Base-by-base conservation (phyloP, 768 basidiomycete genomes). In the Boletus bicolor region DNA sequence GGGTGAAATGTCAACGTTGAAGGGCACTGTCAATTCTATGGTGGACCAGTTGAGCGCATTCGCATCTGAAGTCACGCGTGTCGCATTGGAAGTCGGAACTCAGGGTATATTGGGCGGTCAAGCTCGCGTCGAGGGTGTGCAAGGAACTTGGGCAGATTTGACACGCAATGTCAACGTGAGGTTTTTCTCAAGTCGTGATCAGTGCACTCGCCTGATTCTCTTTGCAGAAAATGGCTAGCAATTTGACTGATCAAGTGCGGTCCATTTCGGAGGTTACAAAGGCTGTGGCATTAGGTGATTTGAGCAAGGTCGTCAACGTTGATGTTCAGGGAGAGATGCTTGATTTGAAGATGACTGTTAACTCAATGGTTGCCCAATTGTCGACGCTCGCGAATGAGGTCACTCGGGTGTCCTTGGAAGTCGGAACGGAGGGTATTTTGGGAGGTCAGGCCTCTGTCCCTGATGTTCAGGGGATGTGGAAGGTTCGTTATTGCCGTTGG, bases 261-360 rank as follows among this genome's bases (percentile, higher is more conserved):
- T 91, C 90, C 36, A 97, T 96, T 64, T 93, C 93, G 3, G 91
- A 93, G 65, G 89, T 83, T 52, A 89, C 87, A 42, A 86, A 81
- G 66, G 87, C 82, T 39, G 86, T 88, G 46, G 92, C 93, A 2
- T 75, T 83, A 49, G 94, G 94, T 19, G 93, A 96, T 69, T 73
- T 97, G 45, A 82, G 79, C 62, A 86, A 90, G 67, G 83, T 85
- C 28, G 93, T 96, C 67, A 84, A 92, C 58, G 93, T 96, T 54
- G 91, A 95, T 63, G 94, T 94, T 14, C 88, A 93, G 64, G 94
- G 94, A 44, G 95, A 98, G 75, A 94, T 98, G 83, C 81, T 93
- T 15, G 88, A 89, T 63, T 72, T 90, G 67, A 90, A 90, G 76
- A 80, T 83, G 61, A 89, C 87, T 0, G 86, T 91, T 62, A 91